Evolutionary conservation across 305 asterid genomes (phyloP).

Genomic region (Euphrasia arctica): DNA sequence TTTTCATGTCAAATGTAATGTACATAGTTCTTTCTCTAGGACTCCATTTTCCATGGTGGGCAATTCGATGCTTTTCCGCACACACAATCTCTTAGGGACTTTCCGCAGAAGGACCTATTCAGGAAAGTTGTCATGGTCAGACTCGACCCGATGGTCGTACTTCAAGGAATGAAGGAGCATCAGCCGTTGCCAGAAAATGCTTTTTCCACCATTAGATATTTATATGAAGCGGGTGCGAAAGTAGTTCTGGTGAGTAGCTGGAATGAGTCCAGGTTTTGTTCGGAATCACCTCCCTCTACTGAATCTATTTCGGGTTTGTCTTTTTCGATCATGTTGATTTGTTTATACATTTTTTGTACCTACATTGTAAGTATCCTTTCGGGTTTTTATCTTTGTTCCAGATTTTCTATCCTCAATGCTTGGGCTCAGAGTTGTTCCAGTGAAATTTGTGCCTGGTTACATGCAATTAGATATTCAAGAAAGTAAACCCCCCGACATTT

Average conservation of each 20-base stretch:
- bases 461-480: constrained; percentile 33
- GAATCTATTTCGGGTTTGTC: constrained; percentile 59
- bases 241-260: constrained; percentile 70
- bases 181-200: constrained; percentile 38
- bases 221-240: constrained; percentile 62
- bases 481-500: constrained; percentile 33
- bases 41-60: constrained; percentile 29
- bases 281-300: constrained; percentile 32
- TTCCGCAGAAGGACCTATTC: constrained; percentile 57
- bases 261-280: constrained; percentile 37
- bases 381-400: constrained; percentile 35
- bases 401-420: constrained; percentile 62
- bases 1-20: background rate
- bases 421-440: constrained; percentile 59
- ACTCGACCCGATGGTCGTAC: constrained; percentile 53
- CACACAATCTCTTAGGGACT: constrained; percentile 58
- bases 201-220: constrained; percentile 59
- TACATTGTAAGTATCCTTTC: constrained; percentile 10
- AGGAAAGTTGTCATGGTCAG: constrained; percentile 78
- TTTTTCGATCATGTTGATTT: constrained; percentile 25
- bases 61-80: constrained; percentile 44
- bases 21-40: constrained; percentile 36
- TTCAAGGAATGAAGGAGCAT: constrained; percentile 34
- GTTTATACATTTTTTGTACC: constrained; percentile 7
- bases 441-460: constrained; percentile 35